These are phyloP conservation scores for Coniochaeta sp. DNA, from an alignment of 2,329 filamentous ascomycete species.

Conservation along the genomic window DNA sequence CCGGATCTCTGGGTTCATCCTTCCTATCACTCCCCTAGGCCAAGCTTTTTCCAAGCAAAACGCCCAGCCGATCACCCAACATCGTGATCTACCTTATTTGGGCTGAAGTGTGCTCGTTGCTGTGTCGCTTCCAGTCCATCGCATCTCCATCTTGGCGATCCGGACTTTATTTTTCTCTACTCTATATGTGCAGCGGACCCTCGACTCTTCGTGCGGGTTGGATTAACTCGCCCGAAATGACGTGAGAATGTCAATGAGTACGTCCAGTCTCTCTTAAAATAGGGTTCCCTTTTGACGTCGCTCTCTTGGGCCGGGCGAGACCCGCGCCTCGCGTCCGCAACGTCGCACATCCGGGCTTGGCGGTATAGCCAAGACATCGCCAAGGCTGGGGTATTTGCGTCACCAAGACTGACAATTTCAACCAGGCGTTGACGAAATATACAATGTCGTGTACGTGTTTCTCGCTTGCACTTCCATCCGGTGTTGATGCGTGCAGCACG, in stretches of 20 bases:
- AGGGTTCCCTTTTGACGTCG: not conserved
- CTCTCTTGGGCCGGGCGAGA: not conserved
- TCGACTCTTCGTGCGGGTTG: not conserved
- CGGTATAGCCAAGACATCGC: slow-evolving; percentile 12
- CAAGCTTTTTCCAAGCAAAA: slow-evolving; percentile 2
- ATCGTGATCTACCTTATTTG: not conserved
- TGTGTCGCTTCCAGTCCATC: not conserved
- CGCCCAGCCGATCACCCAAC: slow-evolving; percentile 1
- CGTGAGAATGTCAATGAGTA: slow-evolving; percentile 3
- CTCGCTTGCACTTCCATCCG: not conserved
- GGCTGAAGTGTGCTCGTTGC: not conserved
- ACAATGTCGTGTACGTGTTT: slow-evolving; percentile 23
- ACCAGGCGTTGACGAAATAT: slow-evolving; percentile 25
- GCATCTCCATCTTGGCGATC: not conserved
- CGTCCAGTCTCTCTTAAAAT: not conserved
- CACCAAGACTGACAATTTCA: slow-evolving; percentile 19
- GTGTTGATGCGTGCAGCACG: slow-evolving; percentile 2
- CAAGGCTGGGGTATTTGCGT: slow-evolving; percentile 43
- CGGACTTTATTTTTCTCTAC: not conserved
- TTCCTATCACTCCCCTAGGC: not conserved
- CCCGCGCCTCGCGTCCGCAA: not conserved
- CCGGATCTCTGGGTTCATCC: not conserved
- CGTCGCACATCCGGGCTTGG: not conserved
- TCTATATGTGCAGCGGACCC: not conserved
- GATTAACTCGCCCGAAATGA: not conserved